Base-by-base conservation (phyloP, 179 eudicot species). In the Drosera spatulata region DNA sequence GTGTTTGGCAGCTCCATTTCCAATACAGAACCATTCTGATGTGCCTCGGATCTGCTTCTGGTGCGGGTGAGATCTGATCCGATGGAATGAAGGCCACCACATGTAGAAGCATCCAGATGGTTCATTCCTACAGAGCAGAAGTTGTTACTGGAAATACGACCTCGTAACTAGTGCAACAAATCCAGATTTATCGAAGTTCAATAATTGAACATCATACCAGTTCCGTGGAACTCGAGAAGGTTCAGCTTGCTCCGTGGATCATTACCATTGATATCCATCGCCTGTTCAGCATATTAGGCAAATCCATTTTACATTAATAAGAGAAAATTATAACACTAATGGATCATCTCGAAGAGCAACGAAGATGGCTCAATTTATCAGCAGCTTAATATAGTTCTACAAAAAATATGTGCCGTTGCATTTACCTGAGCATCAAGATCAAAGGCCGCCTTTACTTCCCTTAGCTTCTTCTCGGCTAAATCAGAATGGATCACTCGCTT, bases 41-140 rank as follows among this genome's bases (percentile, higher is more conserved):
- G 66, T 9, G 61, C 54, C 43, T 77, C 81, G 39, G 89, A 78
- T 59, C 67, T 78, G 22, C 81, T 83, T 64, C 69, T 68, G 64
- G 85, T 86, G 67, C 98, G 83, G 7, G 98, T 88, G 68, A 86
- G 74, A 69, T 91, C 98, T 47, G 96, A 91, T 64, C 98, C 98
- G 41, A 91, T 74, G 1, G 98, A 91, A 69, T 84, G 98, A 61
- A 91, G 72, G 12, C 33, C 80, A 37, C 94, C 97, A 57, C 83
- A 85, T 46, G 97, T 91, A 43, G 97, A 91, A 55, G 71, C 53
- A 72, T 83, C 95, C 67, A 74, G 61, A 22, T 66, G 67, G 71
- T 75, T 82, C 67, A 45, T 82, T 44, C 79, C 96, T 85, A 74
- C 10, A 61, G 39, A 33, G 45, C 53, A 58, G n/a, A 56, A 60